phyloP scores from a whole-genome alignment of 306 rosid species.

The Spatholobus suberectus region DNA sequence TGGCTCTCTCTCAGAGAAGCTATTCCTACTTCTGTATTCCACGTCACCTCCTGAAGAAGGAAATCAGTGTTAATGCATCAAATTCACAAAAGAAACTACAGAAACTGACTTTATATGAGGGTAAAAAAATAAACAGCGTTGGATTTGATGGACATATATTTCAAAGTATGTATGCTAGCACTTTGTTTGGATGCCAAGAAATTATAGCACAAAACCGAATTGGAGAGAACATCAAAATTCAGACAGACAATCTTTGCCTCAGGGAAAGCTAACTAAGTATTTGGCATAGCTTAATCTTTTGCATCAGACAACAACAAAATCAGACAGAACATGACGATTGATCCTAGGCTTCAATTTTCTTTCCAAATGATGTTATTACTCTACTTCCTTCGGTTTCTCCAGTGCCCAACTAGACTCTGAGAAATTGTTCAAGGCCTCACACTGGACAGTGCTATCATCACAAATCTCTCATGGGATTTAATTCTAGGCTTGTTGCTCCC shows the following conservation, averaged over 20 bases:
- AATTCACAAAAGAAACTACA: constrained; percentile 16
- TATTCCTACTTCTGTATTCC: constrained; percentile 80
- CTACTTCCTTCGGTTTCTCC: constrained; percentile 23
- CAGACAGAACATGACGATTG: constrained; percentile 39
- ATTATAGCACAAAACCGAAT: constrained; percentile 5
- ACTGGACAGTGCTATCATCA: constrained; percentile 22
- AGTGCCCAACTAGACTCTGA: constrained; percentile 11
- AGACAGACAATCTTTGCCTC: constrained; percentile 9
- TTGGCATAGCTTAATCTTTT: background rate
- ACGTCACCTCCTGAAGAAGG: constrained; percentile 73
- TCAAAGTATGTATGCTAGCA: constrained; percentile 7
- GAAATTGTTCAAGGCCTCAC: constrained; percentile 18
- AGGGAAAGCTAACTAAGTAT: constrained; percentile 20
- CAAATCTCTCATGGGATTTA: background rate
- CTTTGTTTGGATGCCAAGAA: constrained; percentile 50
- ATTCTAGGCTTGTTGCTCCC: constrained; percentile 21
- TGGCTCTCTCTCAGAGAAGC: constrained; percentile 97
- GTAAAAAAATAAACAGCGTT: background rate
- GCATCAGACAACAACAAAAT: constrained; percentile 4
- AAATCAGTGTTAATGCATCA: constrained; percentile 42
- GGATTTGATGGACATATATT: constrained; percentile 10
- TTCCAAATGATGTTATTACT: background rate
- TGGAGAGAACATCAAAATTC: constrained; percentile 10
- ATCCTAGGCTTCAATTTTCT: constrained; percentile 24
- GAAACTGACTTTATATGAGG: background rate